Evolutionary conservation across 2,329 filamentous ascomycete genomes (phyloP).

Genomic region (Rutstroemia sp.): DNA sequence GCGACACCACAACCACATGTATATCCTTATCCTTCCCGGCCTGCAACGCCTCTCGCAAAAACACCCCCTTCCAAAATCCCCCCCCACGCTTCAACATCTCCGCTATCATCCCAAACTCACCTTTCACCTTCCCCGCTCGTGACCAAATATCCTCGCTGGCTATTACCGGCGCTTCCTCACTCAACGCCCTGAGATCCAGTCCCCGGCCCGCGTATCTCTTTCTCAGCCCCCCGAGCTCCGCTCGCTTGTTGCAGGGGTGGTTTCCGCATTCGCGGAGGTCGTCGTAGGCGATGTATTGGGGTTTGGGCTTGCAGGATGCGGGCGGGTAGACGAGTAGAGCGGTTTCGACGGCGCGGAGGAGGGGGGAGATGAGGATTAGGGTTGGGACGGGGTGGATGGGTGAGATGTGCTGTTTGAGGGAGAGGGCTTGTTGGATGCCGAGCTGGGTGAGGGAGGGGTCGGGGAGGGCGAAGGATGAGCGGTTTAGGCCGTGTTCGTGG

Average conservation of each 20-base stretch:
- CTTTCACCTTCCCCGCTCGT: not conserved
- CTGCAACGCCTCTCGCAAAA: not conserved
- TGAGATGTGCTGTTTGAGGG: not conserved
- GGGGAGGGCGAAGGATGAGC: not conserved
- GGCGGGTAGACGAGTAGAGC: not conserved
- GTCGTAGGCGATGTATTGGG: constrained; percentile 3
- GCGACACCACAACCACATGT: not conserved
- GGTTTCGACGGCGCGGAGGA: not conserved
- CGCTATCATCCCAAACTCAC: not conserved
- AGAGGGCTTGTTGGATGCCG: not conserved
- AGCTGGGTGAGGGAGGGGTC: not conserved
- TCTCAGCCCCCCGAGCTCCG: not conserved
- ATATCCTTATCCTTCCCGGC: not conserved
- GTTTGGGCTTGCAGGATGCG: not conserved
- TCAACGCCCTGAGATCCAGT: not conserved
- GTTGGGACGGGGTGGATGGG: not conserved
- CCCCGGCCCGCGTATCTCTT: not conserved
- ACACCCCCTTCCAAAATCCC: not conserved
- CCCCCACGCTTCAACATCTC: not conserved
- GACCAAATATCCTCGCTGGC: not conserved
- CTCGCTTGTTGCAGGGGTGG: not conserved
- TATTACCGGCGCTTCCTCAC: not conserved
- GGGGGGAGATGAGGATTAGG: not conserved
- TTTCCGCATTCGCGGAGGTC: not conserved
- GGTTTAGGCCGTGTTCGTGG: not conserved